A percentile compares a stretch with the other conserved stretches of the same genome.
Evolutionary conservation across 2,329 filamentous ascomycete genomes (phyloP).

Genomic region (Penicillium frequentans): DNA sequence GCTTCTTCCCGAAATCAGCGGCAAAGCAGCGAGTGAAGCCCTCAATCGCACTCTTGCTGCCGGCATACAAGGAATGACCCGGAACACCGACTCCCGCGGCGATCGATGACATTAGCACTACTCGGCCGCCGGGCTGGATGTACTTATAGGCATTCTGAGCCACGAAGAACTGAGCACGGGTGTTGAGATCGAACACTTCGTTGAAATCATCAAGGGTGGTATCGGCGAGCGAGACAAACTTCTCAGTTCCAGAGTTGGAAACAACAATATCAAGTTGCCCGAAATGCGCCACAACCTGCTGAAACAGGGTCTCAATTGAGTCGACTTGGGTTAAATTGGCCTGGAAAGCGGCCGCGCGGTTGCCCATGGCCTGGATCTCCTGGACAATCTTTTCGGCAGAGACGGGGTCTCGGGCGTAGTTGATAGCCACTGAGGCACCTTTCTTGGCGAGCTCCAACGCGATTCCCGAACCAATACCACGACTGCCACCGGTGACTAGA

Average conservation of each 20-base stretch:
- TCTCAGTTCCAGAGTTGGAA: constrained; percentile 57
- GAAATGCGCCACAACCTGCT: constrained; percentile 62
- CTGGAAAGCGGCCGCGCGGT: constrained; percentile 64
- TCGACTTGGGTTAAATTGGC: constrained; percentile 67
- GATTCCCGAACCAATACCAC: constrained; percentile 45
- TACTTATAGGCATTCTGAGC: constrained; percentile 68
- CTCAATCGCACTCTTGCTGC: constrained; percentile 73
- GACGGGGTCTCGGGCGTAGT: constrained; percentile 59
- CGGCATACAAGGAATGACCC: constrained; percentile 72
- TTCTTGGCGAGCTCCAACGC: constrained; percentile 42
- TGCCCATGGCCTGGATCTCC: constrained; percentile 64
- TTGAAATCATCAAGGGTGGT: constrained; percentile 38
- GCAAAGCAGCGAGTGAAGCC: constrained; percentile 75
- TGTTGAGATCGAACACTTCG: constrained; percentile 62
- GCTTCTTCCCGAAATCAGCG: constrained; percentile 65
- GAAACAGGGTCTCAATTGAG: constrained; percentile 64
- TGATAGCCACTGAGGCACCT: constrained; percentile 42
- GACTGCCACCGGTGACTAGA: constrained; percentile 37
- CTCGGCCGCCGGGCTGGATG: constrained; percentile 66
- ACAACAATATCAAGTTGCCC: constrained; percentile 30
- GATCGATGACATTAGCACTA: constrained; percentile 74
- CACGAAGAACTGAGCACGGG: constrained; percentile 64
- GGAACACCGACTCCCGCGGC: constrained; percentile 67
- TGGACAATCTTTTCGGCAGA: constrained; percentile 66
- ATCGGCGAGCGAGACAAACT: constrained; percentile 27